phyloP scores from a whole-genome alignment of 768 basidiomycete species.

The Fistulinella prunicolor region DNA sequence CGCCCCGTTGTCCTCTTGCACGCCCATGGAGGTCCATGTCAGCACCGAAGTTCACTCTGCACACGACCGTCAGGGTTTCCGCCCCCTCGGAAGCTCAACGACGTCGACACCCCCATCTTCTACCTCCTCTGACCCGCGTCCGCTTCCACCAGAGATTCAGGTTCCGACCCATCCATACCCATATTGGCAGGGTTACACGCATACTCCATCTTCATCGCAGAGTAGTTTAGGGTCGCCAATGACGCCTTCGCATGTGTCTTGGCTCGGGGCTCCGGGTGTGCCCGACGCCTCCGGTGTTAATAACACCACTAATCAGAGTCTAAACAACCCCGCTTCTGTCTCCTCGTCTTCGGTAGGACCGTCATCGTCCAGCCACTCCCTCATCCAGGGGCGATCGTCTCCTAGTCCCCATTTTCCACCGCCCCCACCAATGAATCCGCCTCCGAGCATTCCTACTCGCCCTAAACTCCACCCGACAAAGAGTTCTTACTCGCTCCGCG shows the following conservation, averaged over 20 bases:
- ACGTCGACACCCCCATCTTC: conserved; percentile 16
- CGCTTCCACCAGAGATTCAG: conserved; percentile 32
- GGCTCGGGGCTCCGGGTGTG: conserved; percentile 26
- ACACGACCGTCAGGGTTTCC: conserved; percentile 12
- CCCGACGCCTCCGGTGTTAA: conserved; percentile 4
- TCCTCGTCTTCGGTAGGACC: conserved; percentile 4
- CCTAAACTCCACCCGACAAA: conserved; percentile 34
- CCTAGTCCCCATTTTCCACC: conserved; percentile 34
- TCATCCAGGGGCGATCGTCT: conserved; percentile 21
- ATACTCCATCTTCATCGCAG: conserved; percentile 31
- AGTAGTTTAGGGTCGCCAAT: conserved; percentile 31
- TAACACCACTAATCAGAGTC: conserved; percentile 4
- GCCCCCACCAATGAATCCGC: conserved; percentile 30
- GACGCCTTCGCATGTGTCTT: conserved; percentile 41
- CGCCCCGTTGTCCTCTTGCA: conserved; percentile 1
- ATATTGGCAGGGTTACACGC: conserved; percentile 33
- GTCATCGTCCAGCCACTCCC: conserved; percentile 12
- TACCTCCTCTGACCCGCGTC: conserved; percentile 15
- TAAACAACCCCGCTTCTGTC: not conserved
- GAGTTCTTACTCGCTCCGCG: conserved; percentile 44
- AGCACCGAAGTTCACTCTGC: conserved; percentile 29
- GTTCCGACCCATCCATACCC: conserved; percentile 34
- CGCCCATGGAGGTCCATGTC: conserved; percentile 27
- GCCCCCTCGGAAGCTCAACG: conserved; percentile 21
- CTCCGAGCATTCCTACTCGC: conserved; percentile 26